Conservation (phyloP, 1,284 basidiomycete genomes). For the Moniliella sp. region DNA sequence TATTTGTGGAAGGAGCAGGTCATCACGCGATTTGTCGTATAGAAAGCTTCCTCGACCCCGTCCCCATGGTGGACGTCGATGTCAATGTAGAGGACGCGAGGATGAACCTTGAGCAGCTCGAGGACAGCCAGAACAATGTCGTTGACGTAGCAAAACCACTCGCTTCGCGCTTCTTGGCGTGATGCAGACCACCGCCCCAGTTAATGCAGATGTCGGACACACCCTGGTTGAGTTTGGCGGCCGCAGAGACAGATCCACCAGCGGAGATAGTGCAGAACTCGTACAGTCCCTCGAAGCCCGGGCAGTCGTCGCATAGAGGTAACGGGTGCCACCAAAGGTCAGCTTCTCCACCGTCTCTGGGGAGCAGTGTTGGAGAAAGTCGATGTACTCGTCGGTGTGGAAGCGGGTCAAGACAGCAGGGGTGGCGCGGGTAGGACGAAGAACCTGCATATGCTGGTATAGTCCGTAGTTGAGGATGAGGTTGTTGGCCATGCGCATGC, state of each 20-base stretch:
- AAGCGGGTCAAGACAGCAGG: constrained; percentile 69
- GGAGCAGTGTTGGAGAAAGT: constrained; percentile 65
- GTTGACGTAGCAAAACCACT: constrained; percentile 95
- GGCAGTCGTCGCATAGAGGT: constrained; percentile 63
- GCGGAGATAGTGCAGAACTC: constrained; percentile 93
- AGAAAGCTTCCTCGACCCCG: constrained; percentile 95
- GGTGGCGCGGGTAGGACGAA: constrained; percentile 58
- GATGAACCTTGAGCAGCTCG: constrained; percentile 37
- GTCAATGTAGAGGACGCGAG: constrained; percentile 85
- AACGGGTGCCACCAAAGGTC: constrained; percentile 39
- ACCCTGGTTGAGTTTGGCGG: constrained; percentile 57
- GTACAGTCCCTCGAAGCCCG: constrained; percentile 81
- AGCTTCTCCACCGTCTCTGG: constrained; percentile 41
- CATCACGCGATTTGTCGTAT: constrained; percentile 88
- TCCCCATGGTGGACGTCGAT: constrained; percentile 97
- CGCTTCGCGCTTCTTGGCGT: constrained; percentile 90
- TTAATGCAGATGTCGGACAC: constrained; percentile 79
- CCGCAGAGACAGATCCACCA: constrained; percentile 48
- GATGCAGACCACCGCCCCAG: constrained; percentile 91
- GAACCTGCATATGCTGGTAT: constrained; percentile 68
- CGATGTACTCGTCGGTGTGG: constrained; percentile 91
- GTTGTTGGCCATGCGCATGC: constrained; percentile 50
- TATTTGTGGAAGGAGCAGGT: constrained; percentile 80
- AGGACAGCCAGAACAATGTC: constrained; percentile 39
- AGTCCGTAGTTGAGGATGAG: constrained; percentile 73